Evolutionary conservation across 441 rosid genomes (phyloP).

Genomic region (Arabidopsis hybrid): DNA sequence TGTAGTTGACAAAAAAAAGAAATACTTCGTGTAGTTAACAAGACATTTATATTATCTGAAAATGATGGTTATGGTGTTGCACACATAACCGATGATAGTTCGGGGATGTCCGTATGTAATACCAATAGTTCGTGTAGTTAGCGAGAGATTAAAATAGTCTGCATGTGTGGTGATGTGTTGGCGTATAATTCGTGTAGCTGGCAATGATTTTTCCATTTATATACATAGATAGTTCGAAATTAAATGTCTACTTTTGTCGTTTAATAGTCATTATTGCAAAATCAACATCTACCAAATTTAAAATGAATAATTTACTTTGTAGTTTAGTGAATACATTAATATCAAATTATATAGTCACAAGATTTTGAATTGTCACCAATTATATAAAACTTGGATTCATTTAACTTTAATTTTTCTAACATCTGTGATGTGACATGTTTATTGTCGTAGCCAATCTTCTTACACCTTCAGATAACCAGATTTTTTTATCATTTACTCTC

Average conservation of each 20-base stretch:
- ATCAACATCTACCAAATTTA: neutral
- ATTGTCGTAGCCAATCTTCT: neutral
- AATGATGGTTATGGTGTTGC: too few relatives aligned
- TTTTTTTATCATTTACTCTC: neutral
- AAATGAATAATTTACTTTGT: neutral
- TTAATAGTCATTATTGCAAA: neutral
- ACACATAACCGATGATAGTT: too few relatives aligned
- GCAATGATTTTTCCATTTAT: too few relatives aligned
- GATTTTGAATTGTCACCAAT: neutral
- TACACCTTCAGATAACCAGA: neutral
- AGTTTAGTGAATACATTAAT: neutral
- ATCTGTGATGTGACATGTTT: neutral
- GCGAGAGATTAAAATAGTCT: too few relatives aligned
- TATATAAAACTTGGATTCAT: neutral
- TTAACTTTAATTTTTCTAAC: neutral
- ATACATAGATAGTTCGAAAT: neutral
- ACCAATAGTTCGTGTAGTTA: too few relatives aligned
- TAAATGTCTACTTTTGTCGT: neutral
- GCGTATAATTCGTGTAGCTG: too few relatives aligned
- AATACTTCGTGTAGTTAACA: too few relatives aligned
- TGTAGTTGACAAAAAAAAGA: too few relatives aligned
- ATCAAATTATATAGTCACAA: neutral
- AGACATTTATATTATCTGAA: too few relatives aligned
- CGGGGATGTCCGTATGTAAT: too few relatives aligned
- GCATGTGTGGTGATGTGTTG: too few relatives aligned